phyloP scores from a whole-genome alignment of 2,329 filamentous ascomycete genomes.

The Ophioceras dolichostomum region DNA sequence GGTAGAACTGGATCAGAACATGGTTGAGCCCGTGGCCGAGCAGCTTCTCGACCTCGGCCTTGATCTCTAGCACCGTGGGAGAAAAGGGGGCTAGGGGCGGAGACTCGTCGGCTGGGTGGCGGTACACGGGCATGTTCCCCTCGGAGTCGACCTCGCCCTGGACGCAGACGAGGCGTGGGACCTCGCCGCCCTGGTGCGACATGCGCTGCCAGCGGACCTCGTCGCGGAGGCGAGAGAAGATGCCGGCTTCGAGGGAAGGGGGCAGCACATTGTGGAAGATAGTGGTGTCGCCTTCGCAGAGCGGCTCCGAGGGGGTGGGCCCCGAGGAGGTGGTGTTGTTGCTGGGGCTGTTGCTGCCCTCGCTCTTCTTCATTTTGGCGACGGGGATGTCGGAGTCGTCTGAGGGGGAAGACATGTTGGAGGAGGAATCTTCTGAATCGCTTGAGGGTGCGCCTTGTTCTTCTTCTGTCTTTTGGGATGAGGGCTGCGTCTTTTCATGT shows the following conservation, averaged over 20 bases:
- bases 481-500: background rate
- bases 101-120: slow-evolving; percentile 83
- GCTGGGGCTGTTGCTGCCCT: background rate
- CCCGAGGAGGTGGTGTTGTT: too few species aligned
- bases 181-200: slow-evolving; percentile 83
- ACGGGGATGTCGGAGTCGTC: background rate
- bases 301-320: slow-evolving; percentile 22
- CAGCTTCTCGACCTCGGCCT: slow-evolving; percentile 53
- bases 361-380: background rate
- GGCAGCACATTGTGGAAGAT: slow-evolving; percentile 62
- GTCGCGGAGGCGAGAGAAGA: slow-evolving; percentile 57
- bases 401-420: too few species aligned
- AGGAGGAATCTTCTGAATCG: too few species aligned
- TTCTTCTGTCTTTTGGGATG: background rate
- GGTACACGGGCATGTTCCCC: slow-evolving; percentile 78
- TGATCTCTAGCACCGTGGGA: slow-evolving; percentile 56
- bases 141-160: slow-evolving; percentile 61
- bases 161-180: slow-evolving; percentile 82
- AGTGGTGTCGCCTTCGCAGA: slow-evolving; percentile 73
- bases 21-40: slow-evolving; percentile 81
- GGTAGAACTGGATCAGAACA: slow-evolving; percentile 84
- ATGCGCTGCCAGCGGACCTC: slow-evolving; percentile 87
- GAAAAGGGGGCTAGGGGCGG: slow-evolving; percentile 69
- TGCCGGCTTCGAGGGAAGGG: slow-evolving; percentile 34
- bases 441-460: background rate